Conservation (phyloP, 345 rosid species). For the Gynandropsis gynandra region DNA sequence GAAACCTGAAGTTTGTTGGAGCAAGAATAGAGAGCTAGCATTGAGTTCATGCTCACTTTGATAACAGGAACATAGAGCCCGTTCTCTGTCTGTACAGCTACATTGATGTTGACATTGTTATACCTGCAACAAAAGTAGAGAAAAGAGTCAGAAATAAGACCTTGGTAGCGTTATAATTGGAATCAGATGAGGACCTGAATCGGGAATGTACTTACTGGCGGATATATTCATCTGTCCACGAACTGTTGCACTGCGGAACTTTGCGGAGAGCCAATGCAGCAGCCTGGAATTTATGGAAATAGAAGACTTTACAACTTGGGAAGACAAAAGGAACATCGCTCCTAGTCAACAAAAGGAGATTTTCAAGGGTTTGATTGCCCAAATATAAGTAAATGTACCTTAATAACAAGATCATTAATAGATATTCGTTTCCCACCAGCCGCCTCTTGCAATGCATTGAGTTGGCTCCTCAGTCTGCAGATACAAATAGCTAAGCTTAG, state of each 20-base stretch:
- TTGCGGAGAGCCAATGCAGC: conserved; percentile 91
- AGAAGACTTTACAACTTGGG: not conserved
- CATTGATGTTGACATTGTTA: conserved; percentile 67
- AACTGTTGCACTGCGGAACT: conserved; percentile 96
- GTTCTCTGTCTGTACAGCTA: conserved; percentile 89
- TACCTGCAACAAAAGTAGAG: conserved; percentile 36
- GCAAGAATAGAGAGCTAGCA: not conserved
- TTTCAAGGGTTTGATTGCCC: conserved; percentile 1
- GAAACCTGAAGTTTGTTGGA: conserved; percentile 3
- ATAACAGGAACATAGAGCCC: conserved; percentile 87
- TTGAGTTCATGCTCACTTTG: conserved; percentile 38
- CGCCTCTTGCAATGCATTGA: conserved; percentile 72
- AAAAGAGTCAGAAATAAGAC: conserved; percentile 10
- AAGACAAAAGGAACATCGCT: not conserved
- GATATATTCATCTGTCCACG: conserved; percentile 88
- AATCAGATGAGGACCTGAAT: not conserved
- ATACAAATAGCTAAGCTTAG: conserved; percentile 20
- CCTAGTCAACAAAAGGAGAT: not conserved
- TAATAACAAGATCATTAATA: conserved; percentile 85
- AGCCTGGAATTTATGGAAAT: conserved; percentile 45
- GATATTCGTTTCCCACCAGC: conserved; percentile 82
- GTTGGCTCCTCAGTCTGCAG: conserved; percentile 60
- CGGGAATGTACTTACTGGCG: conserved; percentile 65
- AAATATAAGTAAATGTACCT: conserved; percentile 38
- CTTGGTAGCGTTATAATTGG: conserved; percentile 4